phyloP scores from a whole-genome alignment of 1,139 yeast species.

The Pichia sp. region DNA sequence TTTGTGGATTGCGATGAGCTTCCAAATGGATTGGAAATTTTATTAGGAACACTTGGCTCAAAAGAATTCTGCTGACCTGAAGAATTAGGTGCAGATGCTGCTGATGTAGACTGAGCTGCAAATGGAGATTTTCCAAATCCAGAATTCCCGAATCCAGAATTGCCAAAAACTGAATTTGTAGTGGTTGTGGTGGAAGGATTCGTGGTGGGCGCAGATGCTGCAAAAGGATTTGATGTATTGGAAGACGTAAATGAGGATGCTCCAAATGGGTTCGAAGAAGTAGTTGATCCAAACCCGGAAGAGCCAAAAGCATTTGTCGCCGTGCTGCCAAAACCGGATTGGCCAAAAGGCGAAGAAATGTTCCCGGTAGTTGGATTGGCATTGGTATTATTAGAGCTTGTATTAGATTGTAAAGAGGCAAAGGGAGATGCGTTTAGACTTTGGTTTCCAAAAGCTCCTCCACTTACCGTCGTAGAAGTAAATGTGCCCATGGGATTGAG shows the following conservation, averaged over 20 bases:
- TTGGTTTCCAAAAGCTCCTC: constrained; percentile 15
- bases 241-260: constrained; percentile 8
- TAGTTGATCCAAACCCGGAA: constrained; percentile 7
- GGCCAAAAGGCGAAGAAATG: constrained; percentile 9
- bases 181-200: constrained; percentile 7
- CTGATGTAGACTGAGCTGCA: not conserved
- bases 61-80: not conserved
- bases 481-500: constrained; percentile 5
- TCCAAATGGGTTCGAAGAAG: constrained; percentile 19
- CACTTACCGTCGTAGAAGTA: constrained; percentile 16
- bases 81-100: not conserved
- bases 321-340: constrained; percentile 3
- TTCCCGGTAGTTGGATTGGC: not conserved
- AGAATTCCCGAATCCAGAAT: constrained; percentile 7
- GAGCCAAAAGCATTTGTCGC: constrained; percentile 9
- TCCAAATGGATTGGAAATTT: constrained; percentile 17
- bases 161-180: constrained; percentile 17
- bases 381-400: not conserved
- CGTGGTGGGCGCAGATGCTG: constrained; percentile 2
- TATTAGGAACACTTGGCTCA: constrained; percentile 13
- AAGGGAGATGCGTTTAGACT: constrained; percentile 23
- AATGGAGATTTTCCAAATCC: constrained; percentile 11
- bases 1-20: not conserved
- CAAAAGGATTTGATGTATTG: constrained; percentile 11
- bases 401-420: constrained; percentile 17